Percentiles rank a stretch among this genome's conserved stretches.
Conservation (phyloP, 805 yeast species). For the Candida quercuum region DNA sequence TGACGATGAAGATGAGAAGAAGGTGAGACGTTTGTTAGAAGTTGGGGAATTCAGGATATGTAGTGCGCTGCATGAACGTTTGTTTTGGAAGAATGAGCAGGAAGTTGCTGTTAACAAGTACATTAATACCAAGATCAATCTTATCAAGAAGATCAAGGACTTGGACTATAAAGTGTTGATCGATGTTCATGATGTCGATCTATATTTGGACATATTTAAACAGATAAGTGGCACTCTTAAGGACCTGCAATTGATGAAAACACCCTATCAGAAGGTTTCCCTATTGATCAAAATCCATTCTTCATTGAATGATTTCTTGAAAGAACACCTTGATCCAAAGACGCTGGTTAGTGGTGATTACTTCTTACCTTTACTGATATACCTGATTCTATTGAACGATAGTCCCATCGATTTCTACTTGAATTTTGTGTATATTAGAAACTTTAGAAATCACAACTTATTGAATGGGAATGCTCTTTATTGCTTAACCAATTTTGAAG, state of each 20-base stretch:
- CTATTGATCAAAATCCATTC: constrained; percentile 13
- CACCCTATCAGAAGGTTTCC: constrained; percentile 16
- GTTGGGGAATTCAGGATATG: constrained; percentile 14
- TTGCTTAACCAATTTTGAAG: constrained; percentile 23
- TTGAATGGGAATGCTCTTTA: constrained; percentile 17
- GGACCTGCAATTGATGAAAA: constrained; percentile 2
- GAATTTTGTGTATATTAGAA: constrained; percentile 17
- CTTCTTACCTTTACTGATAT: constrained; percentile 20
- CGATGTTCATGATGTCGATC: constrained; percentile 15
- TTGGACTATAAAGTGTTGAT: constrained; percentile 15
- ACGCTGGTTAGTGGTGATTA: constrained; percentile 19
- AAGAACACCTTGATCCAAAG: not conserved
- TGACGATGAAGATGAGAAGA: constrained; percentile 1
- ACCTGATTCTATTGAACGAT: constrained; percentile 13
- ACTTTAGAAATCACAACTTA: constrained; percentile 16
- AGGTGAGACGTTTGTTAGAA: constrained; percentile 10
- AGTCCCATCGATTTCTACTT: constrained; percentile 13
- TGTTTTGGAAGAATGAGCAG: constrained; percentile 12
- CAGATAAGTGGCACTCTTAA: constrained; percentile 7
- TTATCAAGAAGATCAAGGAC: constrained; percentile 10
- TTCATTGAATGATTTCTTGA: constrained; percentile 7
- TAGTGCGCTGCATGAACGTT: constrained; percentile 7
- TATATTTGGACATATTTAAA: constrained; percentile 2
- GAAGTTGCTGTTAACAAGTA: constrained; percentile 13
- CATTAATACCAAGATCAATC: constrained; percentile 11